phyloP scores from a whole-genome alignment of 768 basidiomycete species.

The Kwoniella sp. region DNA sequence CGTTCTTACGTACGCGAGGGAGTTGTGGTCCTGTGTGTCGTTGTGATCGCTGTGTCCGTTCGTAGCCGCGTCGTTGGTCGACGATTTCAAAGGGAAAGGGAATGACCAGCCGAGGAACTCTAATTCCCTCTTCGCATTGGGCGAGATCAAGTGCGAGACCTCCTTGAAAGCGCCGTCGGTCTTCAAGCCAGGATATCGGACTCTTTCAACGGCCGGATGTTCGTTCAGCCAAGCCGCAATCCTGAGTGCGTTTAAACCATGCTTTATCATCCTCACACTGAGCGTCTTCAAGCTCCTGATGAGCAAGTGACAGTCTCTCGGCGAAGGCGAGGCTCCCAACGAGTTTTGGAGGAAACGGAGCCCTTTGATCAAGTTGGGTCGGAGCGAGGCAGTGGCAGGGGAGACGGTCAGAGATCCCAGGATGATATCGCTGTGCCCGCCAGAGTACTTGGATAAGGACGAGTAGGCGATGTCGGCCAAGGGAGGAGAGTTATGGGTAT shows the following conservation, averaged over 20 bases:
- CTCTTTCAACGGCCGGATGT: slow-evolving; percentile 68
- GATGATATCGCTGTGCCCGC: slow-evolving; percentile 91
- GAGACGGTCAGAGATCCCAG: slow-evolving; percentile 73
- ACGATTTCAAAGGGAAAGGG: slow-evolving; percentile 30
- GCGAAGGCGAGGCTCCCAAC: slow-evolving; percentile 59
- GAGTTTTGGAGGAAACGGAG: slow-evolving; percentile 90
- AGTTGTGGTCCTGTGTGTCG: slow-evolving; percentile 30
- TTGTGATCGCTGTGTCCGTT: slow-evolving; percentile 2
- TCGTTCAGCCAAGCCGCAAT: slow-evolving; percentile 68
- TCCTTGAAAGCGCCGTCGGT: slow-evolving; percentile 68
- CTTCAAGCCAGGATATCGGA: slow-evolving; percentile 81
- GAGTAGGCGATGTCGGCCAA: slow-evolving; percentile 83
- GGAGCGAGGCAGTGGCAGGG: slow-evolving; percentile 19
- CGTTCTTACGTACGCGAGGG: slow-evolving; percentile 21
- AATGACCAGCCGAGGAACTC: slow-evolving; percentile 57
- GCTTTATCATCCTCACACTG: slow-evolving; percentile 79
- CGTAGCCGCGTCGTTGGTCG: not conserved
- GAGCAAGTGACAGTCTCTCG: slow-evolving; percentile 87
- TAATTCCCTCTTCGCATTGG: slow-evolving; percentile 71
- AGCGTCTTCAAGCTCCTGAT: slow-evolving; percentile 91
- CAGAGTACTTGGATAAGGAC: slow-evolving; percentile 74
- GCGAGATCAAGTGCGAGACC: slow-evolving; percentile 65
- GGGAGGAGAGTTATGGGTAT: slow-evolving; percentile 53
- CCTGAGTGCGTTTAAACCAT: slow-evolving; percentile 77
- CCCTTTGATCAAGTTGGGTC: slow-evolving; percentile 60